Base-by-base conservation (phyloP, 176 grass and related monocot species). In the Thalia dealbata region DNA sequence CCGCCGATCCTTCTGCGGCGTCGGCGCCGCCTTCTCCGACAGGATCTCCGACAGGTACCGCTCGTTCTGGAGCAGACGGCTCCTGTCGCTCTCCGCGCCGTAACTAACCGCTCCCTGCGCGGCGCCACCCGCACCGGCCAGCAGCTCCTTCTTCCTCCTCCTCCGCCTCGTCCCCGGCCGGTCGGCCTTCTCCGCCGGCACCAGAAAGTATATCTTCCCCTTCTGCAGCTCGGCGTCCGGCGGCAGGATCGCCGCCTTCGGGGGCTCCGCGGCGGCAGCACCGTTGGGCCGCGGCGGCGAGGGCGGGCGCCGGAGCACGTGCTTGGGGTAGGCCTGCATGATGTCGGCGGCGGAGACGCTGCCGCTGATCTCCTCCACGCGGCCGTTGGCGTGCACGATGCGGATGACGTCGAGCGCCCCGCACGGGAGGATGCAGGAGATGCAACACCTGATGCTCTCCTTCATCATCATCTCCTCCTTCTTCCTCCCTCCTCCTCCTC, bases 361-460 rank as follows among this genome's bases (percentile, higher is more conserved):
- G 16, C 84, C 79, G 77, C 83, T 77, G 75, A 99, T 99, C 90
- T 89, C 87, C 79, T 99, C 95, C 30, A 93, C 95, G 2, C 90
- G 87, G 25, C 95, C 95, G 75, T 83, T 91, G 54, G 95, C 89
- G 81, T 99, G 95, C 78, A 99, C 95, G 81, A 99, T 95, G 64
- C 95, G 87, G 81, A 99, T 76, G 65, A 99, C 87, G 75, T 99
- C 95, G 75, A 99, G 83, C 32, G 95, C 95, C 4, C 95, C 95
- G 71, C 95, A 99, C 27, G 95, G 95, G 55, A 99, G 81, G 82
- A 99, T 99, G 82, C 95, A 99, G 54, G 95, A 81, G 82, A 99
- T 99, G 88, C 95, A 99, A 73, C 95, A 99, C 79, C 91, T 75
- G 74, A 99, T 87, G 46, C 88, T 87, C 28, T 91, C 92, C 91